Percentiles rank a stretch among this genome's conserved stretches.
phyloP scores from a whole-genome alignment of 768 basidiomycete genomes.

The Suillus sp. region DNA sequence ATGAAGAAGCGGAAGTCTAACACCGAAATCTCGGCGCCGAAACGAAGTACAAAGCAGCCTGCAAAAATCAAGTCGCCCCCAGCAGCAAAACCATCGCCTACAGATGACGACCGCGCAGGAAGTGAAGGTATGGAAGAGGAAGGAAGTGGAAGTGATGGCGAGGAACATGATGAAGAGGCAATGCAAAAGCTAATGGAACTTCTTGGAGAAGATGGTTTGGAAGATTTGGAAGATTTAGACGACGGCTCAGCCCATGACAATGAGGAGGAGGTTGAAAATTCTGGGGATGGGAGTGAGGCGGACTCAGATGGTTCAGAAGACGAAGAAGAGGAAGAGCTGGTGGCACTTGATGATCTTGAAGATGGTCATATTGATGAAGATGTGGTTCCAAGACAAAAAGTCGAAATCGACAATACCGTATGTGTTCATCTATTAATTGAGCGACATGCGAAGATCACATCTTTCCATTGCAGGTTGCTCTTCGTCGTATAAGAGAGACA shows the following conservation, averaged over 20 bases:
- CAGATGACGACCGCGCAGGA: slow-evolving; percentile 27
- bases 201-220: slow-evolving; percentile 64
- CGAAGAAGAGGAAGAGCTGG: slow-evolving; percentile 46
- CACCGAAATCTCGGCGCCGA: not conserved
- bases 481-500: slow-evolving; percentile 77
- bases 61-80: slow-evolving; percentile 1
- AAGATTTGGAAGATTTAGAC: slow-evolving; percentile 55
- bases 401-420: slow-evolving; percentile 76
- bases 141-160: slow-evolving; percentile 44
- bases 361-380: slow-evolving; percentile 72
- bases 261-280: slow-evolving; percentile 28
- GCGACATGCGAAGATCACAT: not conserved
- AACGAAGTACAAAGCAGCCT: not conserved
- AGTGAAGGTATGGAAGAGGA: slow-evolving; percentile 38
- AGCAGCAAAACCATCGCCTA: slow-evolving; percentile 21
- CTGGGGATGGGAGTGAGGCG: slow-evolving; percentile 14
- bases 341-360: slow-evolving; percentile 72
- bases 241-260: slow-evolving; percentile 21
- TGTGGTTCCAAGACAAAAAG: slow-evolving; percentile 76
- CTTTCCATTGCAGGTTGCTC: slow-evolving; percentile 54
- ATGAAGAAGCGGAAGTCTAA: not conserved
- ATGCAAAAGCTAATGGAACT: slow-evolving; percentile 57
- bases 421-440: slow-evolving; percentile 25
- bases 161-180: slow-evolving; percentile 56
- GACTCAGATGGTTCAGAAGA: slow-evolving; percentile 31